Base-by-base conservation (phyloP, 2,329 filamentous ascomycete genomes). In the Gnomoniopsis sp. region DNA sequence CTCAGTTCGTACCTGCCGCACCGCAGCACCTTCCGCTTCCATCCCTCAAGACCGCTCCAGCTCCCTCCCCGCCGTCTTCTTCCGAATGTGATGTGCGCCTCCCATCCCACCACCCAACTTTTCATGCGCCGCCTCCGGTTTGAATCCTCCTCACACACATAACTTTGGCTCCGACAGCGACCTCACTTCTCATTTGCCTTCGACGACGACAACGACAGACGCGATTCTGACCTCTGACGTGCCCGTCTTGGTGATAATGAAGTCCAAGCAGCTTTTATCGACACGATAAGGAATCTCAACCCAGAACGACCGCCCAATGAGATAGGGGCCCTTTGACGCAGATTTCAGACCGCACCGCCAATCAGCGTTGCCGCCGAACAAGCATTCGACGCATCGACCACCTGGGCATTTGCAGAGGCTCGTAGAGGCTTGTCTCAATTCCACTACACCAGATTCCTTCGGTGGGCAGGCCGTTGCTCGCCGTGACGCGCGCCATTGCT, bases 41-140 rank as follows among this genome's bases (percentile, higher is more conserved):
- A 30, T 30, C 26, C 26, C 26, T 30, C 36, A 12, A 41, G 36
- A 41, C 36, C 26, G 26, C 26, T 30, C 36, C 36, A 41, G 36
- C 36, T 41, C 36, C n/a, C 33, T 26, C 53, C 53, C 58, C 53
- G 53, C 58, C 58, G 53, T 57, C 58, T 60, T 57, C 43, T 49
- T 43, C 58, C 58, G 49, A 53, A 6, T n/a, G 44, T 47, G 34
- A 22, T 47, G 30, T 52, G 46, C 23, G 19, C 19, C 46, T 14
- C 19, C 36, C 49, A 22, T 51, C 26, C 41, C 23, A 36, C 56
- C 43, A 56, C 26, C 44, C 57, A 15, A 43, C 6, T 46, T 3
- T 41, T 15, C 30, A 26, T n/a, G 44, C 26, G 12, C 22, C 19
- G 43, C 46, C 38, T 21, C 43, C 30, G 14, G 33, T 47, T 41